Percentiles rank a stretch among this genome's conserved stretches.
Conservation (phyloP, 2,329 filamentous ascomycete genomes). For the Helicocarpus griseus region DNA sequence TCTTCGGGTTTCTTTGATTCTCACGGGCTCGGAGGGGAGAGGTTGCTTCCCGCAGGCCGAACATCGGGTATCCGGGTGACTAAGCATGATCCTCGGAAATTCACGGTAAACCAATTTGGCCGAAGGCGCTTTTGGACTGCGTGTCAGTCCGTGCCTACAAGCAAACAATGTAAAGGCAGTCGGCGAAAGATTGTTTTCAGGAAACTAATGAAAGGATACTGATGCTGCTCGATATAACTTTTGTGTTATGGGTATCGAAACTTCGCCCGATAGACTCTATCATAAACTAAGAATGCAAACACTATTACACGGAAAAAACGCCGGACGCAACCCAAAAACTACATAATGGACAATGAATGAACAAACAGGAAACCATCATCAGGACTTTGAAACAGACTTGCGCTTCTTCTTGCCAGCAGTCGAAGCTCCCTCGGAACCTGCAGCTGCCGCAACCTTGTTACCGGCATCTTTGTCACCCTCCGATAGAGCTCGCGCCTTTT, state of each 20-base stretch:
- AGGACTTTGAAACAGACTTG: slow-evolving; percentile 28
- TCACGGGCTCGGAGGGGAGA: neutral
- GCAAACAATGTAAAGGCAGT: too few relatives aligned
- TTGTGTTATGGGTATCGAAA: slow-evolving; percentile 19
- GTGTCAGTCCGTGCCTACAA: too few relatives aligned
- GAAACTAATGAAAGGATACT: neutral
- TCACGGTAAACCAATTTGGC: slow-evolving; percentile 1
- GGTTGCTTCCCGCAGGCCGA: neutral
- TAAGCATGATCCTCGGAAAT: slow-evolving; percentile 3
- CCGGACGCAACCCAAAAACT: slow-evolving; percentile 14
- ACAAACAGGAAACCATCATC: slow-evolving; percentile 19
- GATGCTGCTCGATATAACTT: slow-evolving; percentile 9
- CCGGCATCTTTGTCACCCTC: slow-evolving; percentile 18
- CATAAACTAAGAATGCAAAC: neutral
- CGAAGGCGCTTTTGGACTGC: neutral
- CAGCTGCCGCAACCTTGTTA: slow-evolving; percentile 14
- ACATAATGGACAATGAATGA: slow-evolving; percentile 11
- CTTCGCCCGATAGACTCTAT: neutral
- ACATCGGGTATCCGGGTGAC: neutral
- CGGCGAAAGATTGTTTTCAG: slow-evolving; percentile 15
- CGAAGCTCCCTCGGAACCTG: slow-evolving; percentile 11
- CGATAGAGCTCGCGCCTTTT: slow-evolving; percentile 34
- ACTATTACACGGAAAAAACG: neutral
- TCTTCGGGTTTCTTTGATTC: neutral
- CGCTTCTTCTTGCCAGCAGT: slow-evolving; percentile 28